A percentile compares a stretch with the other conserved stretches of the same genome.
Evolutionary conservation across 2,329 filamentous ascomycete species (phyloP).

Genomic region (Hypoxylon sp.): DNA sequence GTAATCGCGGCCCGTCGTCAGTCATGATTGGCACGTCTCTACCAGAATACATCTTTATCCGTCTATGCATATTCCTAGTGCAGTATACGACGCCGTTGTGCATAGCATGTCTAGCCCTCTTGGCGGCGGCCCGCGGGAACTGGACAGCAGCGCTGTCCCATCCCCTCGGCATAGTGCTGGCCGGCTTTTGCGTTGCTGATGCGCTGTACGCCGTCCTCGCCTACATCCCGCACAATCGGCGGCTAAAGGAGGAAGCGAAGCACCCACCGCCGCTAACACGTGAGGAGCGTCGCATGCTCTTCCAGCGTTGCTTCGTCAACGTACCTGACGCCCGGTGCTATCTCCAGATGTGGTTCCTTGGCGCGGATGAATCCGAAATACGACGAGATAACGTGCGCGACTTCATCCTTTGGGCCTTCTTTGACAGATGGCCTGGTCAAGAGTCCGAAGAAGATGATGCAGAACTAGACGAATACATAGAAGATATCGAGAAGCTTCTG

Average conservation of each 20-base stretch:
- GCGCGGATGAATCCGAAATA: slow-evolving; percentile 68
- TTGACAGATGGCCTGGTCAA: slow-evolving; percentile 58
- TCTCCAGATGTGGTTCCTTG: slow-evolving; percentile 75
- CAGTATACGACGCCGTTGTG: slow-evolving; percentile 61
- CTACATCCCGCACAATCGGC: slow-evolving; percentile 58
- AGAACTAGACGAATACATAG: slow-evolving; percentile 63
- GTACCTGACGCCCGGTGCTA: slow-evolving; percentile 69
- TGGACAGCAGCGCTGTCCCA: slow-evolving; percentile 29
- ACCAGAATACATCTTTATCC: slow-evolving; percentile 61
- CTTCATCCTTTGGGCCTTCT: slow-evolving; percentile 77
- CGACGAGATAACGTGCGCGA: slow-evolving; percentile 76
- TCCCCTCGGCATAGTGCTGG: slow-evolving; percentile 42
- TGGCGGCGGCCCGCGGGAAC: slow-evolving; percentile 42
- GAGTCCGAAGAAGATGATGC: slow-evolving; percentile 53
- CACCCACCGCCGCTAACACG: slow-evolving; percentile 60
- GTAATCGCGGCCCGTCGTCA: slow-evolving; percentile 40
- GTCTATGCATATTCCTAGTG: slow-evolving; percentile 59
- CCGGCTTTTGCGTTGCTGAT: slow-evolving; percentile 57
- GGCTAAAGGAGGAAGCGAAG: slow-evolving; percentile 56
- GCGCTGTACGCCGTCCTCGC: slow-evolving; percentile 58
- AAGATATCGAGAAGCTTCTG: slow-evolving; percentile 66
- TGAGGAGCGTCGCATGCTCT: slow-evolving; percentile 66
- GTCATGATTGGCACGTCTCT: slow-evolving; percentile 52
- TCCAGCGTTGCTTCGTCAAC: slow-evolving; percentile 67
- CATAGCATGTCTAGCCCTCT: slow-evolving; percentile 49